Percentiles rank a stretch among this genome's conserved stretches.
Evolutionary conservation across 1,284 basidiomycete species (phyloP).

Genomic region (Cerioporus squamosus): DNA sequence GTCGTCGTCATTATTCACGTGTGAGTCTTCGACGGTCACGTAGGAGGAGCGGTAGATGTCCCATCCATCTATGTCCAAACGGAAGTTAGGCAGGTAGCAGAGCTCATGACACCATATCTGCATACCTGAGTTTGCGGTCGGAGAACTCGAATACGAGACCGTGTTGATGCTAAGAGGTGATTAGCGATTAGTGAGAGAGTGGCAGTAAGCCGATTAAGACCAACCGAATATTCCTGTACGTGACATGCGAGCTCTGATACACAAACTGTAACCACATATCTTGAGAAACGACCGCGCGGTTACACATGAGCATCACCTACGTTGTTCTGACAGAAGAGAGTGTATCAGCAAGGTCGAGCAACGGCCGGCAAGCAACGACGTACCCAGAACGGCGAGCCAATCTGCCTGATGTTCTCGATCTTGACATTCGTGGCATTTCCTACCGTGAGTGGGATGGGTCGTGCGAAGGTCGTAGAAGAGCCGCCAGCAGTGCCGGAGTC

Average conservation of each 20-base stretch:
- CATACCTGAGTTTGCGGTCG: slow-evolving; percentile 35
- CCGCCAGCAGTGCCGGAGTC: slow-evolving; percentile 46
- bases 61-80: slow-evolving; percentile 61
- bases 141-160: slow-evolving; percentile 33
- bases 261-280: slow-evolving; percentile 33
- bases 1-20: slow-evolving; percentile 65
- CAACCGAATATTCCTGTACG: slow-evolving; percentile 36
- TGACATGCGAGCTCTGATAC: slow-evolving; percentile 38
- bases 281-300: not conserved
- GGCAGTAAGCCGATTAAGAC: not conserved
- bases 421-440: slow-evolving; percentile 60
- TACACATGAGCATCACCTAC: slow-evolving; percentile 17
- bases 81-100: slow-evolving; percentile 11
- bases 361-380: not conserved
- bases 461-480: slow-evolving; percentile 52
- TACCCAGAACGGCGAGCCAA: slow-evolving; percentile 55
- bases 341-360: not conserved
- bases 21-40: slow-evolving; percentile 53
- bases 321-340: slow-evolving; percentile 36
- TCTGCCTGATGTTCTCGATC: slow-evolving; percentile 56
- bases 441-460: slow-evolving; percentile 64
- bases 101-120: not conserved
- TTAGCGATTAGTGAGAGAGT: not conserved
- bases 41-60: slow-evolving; percentile 63
- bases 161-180: slow-evolving; percentile 29